Evolutionary conservation across 129 eudicot genomes (phyloP).

Genomic region (Escallonia rubra): DNA sequence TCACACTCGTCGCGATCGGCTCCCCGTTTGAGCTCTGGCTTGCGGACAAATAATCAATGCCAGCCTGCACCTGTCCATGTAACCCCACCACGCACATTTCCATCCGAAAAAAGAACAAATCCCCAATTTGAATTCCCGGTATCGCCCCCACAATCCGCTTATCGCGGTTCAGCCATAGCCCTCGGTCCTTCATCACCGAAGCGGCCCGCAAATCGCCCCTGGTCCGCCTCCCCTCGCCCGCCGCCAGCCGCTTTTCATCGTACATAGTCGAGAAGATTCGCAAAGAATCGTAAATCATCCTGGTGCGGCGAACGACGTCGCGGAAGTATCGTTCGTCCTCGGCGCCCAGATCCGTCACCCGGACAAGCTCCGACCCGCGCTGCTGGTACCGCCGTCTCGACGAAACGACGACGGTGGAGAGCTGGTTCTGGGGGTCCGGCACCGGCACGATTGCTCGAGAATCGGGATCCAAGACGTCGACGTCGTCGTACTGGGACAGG

Average conservation of each 20-base stretch:
- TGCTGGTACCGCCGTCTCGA: constrained; percentile 28
- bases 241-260: constrained; percentile 39
- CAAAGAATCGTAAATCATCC: constrained; percentile 54
- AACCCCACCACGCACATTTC: constrained; percentile 74
- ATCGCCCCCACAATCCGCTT: constrained; percentile 66
- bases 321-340: constrained; percentile 59
- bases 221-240: constrained; percentile 16
- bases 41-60: constrained; percentile 61
- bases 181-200: constrained; percentile 45
- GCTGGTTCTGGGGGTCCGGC: constrained; percentile 17
- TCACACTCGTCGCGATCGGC: constrained; percentile 71
- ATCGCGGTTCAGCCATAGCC: constrained; percentile 68
- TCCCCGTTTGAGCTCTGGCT: constrained; percentile 69
- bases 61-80: constrained; percentile 77
- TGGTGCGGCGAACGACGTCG: constrained; percentile 38
- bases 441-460: constrained; percentile 47
- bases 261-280: constrained; percentile 35
- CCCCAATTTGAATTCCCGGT: constrained; percentile 68
- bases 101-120: constrained; percentile 61
- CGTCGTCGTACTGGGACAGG: constrained; percentile 9
- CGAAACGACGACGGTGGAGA: constrained; percentile 15
- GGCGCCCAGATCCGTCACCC: constrained; percentile 49
- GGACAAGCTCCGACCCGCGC: constrained; percentile 61
- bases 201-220: constrained; percentile 62
- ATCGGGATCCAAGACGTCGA: constrained; percentile 19